phyloP scores from a whole-genome alignment of 2,329 filamentous ascomycete genomes.

The Colletotrichum cuscutae region DNA sequence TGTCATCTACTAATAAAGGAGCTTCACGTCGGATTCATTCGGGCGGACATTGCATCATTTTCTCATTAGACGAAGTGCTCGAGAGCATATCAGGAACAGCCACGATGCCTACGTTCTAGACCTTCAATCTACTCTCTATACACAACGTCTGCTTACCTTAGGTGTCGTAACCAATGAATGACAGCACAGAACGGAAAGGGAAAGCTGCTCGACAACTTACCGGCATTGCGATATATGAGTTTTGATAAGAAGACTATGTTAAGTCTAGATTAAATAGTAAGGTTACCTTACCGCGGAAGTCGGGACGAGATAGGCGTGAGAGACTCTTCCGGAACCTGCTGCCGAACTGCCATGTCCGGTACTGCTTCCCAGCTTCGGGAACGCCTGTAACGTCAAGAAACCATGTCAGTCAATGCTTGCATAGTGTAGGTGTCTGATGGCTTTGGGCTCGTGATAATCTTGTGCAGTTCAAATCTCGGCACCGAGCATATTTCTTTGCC shows the following conservation, averaged over 20 bases:
- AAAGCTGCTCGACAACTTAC: not conserved
- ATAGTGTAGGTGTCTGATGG: too few species aligned
- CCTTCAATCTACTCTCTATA: too few species aligned
- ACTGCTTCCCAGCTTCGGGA: not conserved
- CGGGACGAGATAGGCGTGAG: not conserved
- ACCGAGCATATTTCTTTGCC: not conserved
- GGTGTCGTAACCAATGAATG: not conserved
- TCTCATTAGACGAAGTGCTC: not conserved
- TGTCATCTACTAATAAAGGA: conserved; percentile 26
- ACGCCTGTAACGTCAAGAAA: not conserved
- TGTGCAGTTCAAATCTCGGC: too few species aligned
- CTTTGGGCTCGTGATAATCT: too few species aligned
- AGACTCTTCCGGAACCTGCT: not conserved
- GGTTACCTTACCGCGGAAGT: not conserved
- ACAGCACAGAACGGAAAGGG: not conserved
- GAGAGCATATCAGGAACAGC: not conserved
- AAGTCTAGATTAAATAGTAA: not conserved
- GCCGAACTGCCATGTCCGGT: not conserved
- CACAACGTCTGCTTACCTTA: not conserved
- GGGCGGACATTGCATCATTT: too few species aligned
- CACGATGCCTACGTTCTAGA: not conserved
- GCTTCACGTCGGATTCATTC: conserved; percentile 48
- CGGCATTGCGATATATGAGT: not conserved
- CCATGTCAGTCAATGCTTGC: not conserved
- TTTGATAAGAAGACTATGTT: not conserved